Percentiles rank a stretch among this genome's conserved stretches.
These are phyloP conservation scores for Alternaria rosae DNA, from an alignment of 2,329 filamentous ascomycete genomes.

Conservation along the genomic window DNA sequence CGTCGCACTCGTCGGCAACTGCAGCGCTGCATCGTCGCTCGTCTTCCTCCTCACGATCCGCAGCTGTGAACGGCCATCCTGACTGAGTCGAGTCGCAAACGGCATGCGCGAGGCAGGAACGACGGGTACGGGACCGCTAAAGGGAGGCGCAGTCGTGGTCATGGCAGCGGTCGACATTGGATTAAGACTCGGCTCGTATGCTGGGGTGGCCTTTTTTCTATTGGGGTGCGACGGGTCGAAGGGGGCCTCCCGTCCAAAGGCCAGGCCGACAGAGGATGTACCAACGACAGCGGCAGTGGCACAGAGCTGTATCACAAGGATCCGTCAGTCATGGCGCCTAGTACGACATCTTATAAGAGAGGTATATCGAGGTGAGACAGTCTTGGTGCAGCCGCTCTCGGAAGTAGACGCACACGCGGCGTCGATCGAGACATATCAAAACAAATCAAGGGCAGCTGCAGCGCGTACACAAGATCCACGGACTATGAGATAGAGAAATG, in stretches of 20 bases:
- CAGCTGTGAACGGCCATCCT: constrained; percentile 41
- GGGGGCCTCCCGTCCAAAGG: constrained; percentile 61
- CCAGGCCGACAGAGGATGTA: constrained; percentile 66
- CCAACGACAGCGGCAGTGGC: constrained; percentile 67
- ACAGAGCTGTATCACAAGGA: constrained; percentile 62
- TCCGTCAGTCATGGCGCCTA: constrained; percentile 47
- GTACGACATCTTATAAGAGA: constrained; percentile 30
- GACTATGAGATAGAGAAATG: constrained; percentile 25
- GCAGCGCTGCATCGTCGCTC: constrained; percentile 34
- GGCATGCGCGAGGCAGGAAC: constrained; percentile 36
- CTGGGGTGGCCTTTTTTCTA: constrained; percentile 51
- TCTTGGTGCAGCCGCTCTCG: constrained; percentile 36
- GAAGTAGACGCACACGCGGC: constrained; percentile 27
- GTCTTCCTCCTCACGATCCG: constrained; percentile 47
- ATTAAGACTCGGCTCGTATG: constrained; percentile 38
- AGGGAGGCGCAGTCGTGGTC: constrained; percentile 33
- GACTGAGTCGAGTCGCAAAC: constrained; percentile 33
- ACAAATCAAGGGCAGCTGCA: constrained; percentile 39
- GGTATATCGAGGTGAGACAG: constrained; percentile 33
- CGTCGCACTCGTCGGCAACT: constrained; percentile 27
- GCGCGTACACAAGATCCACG: constrained; percentile 10
- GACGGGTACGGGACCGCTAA: constrained; percentile 33
- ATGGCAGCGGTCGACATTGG: constrained; percentile 40
- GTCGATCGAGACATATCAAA: constrained; percentile 36
- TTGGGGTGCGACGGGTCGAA: constrained; percentile 41